Conservation (phyloP, 2,329 filamentous ascomycete species). For the Colletotrichum navitas region DNA sequence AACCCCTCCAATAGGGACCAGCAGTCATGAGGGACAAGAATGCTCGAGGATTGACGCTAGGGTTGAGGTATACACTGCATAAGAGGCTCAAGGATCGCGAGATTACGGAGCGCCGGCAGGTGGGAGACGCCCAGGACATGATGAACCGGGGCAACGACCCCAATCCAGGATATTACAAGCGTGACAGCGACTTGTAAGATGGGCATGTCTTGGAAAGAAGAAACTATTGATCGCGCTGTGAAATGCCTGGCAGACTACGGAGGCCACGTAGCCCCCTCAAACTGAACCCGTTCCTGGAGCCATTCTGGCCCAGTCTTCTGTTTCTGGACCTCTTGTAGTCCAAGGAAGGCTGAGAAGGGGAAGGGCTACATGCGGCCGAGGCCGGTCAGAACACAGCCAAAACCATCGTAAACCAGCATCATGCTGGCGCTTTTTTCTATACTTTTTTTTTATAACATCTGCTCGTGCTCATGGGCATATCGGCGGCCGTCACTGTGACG, state of each 20-base stretch:
- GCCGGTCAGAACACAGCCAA: slow-evolving; percentile 3
- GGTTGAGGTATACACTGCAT: slow-evolving; percentile 69
- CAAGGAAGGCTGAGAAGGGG: not conserved
- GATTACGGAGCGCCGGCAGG: slow-evolving; percentile 88
- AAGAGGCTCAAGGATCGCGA: slow-evolving; percentile 79
- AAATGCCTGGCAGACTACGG: not conserved
- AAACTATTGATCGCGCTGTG: slow-evolving; percentile 17
- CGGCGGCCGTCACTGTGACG: not conserved
- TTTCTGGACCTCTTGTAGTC: not conserved
- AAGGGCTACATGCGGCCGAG: not conserved
- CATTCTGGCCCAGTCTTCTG: not conserved
- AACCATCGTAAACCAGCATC: slow-evolving; percentile 20
- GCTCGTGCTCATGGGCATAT: not conserved
- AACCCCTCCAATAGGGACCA: slow-evolving; percentile 95
- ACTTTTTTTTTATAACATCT: not conserved
- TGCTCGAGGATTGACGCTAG: slow-evolving; percentile 74
- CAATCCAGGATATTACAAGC: slow-evolving; percentile 44
- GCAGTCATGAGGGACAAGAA: slow-evolving; percentile 84
- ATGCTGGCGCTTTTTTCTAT: slow-evolving; percentile 1
- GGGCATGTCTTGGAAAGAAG: not conserved
- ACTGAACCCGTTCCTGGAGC: not conserved
- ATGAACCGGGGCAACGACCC: slow-evolving; percentile 65
- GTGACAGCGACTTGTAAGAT: slow-evolving; percentile 53
- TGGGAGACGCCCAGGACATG: slow-evolving; percentile 86
- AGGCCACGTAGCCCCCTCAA: not conserved